Conservation (phyloP, 495 filamentous ascomycete species). For the Aspergillus affinis region DNA sequence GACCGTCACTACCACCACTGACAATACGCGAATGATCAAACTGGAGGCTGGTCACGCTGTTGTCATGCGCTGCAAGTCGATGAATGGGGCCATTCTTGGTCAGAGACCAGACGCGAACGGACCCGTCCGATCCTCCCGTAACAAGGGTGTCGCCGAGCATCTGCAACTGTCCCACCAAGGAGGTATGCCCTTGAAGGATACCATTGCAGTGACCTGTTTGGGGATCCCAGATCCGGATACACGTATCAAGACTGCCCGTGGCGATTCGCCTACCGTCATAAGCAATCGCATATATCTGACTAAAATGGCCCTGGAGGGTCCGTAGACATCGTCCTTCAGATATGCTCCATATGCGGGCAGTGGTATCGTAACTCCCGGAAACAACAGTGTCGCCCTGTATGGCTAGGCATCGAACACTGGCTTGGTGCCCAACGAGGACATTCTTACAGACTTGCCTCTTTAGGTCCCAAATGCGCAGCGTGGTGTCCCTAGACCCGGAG, state of each 20-base stretch:
- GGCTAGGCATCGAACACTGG: slow-evolving; percentile 92
- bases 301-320: slow-evolving; percentile 93
- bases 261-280: slow-evolving; percentile 92
- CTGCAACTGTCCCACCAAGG: slow-evolving; percentile 94
- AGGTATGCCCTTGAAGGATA: slow-evolving; percentile 96
- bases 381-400: slow-evolving; percentile 95
- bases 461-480: slow-evolving; percentile 93
- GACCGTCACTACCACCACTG: slow-evolving; percentile 90
- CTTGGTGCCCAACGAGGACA: slow-evolving; percentile 93
- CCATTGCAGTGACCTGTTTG: slow-evolving; percentile 81
- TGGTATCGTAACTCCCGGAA: slow-evolving; percentile 96
- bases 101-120: slow-evolving; percentile 92
- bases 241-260: slow-evolving; percentile 96
- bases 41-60: slow-evolving; percentile 94
- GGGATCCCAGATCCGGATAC: slow-evolving; percentile 96
- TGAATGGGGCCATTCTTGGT: slow-evolving; percentile 87
- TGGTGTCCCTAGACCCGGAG: slow-evolving; percentile 93
- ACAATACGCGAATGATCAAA: slow-evolving; percentile 95
- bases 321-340: slow-evolving; percentile 87
- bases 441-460: slow-evolving; percentile 80
- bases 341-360: slow-evolving; percentile 96
- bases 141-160: slow-evolving; percentile 93
- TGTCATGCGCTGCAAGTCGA: slow-evolving; percentile 94
- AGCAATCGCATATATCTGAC: slow-evolving; percentile 97
- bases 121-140: slow-evolving; percentile 93